Percentiles rank a stretch among this genome's conserved stretches.
These are phyloP conservation scores for Albugo laibachii DNA, from an alignment of 352 stramenopile genomes.

Conservation along the genomic window DNA sequence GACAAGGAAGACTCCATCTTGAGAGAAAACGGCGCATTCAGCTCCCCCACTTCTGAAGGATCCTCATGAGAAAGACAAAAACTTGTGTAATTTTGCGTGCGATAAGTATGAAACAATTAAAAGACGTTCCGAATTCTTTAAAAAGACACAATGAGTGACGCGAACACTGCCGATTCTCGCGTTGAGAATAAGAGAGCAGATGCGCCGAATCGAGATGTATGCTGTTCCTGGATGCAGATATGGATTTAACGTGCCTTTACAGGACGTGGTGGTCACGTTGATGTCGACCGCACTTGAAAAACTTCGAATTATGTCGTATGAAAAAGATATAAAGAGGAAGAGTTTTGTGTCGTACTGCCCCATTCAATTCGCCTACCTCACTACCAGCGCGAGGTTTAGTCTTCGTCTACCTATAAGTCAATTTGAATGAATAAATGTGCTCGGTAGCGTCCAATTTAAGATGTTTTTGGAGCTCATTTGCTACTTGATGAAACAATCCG, in stretches of 20 bases:
- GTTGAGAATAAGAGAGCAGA: not conserved
- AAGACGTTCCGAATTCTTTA: no score
- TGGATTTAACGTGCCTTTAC: not conserved
- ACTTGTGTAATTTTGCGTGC: no score
- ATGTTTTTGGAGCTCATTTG: conserved; percentile 49
- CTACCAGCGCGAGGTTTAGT: conserved; percentile 25
- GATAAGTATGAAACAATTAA: no score
- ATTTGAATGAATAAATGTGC: not conserved
- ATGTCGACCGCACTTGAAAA: conserved; percentile 77
- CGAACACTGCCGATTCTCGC: not conserved
- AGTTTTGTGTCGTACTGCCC: conserved; percentile 40
- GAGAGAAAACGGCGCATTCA: no score
- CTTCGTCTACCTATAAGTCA: not conserved
- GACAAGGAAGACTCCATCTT: no score
- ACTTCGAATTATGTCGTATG: conserved; percentile 57
- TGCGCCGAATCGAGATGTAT: not conserved
- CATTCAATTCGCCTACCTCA: conserved; percentile 44
- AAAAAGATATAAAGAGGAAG: conserved; percentile 62
- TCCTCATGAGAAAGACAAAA: no score
- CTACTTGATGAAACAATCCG: conserved; percentile 52
- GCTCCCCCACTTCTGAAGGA: no score
- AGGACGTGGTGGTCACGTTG: conserved; percentile 60
- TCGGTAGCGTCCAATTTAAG: conserved; percentile 45
- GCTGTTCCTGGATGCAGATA: not conserved
- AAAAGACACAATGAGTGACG: no score